A percentile compares a stretch with the other conserved stretches of the same genome.
Conservation (phyloP, 176 grass and related monocot species). For the Lolium rigidum region DNA sequence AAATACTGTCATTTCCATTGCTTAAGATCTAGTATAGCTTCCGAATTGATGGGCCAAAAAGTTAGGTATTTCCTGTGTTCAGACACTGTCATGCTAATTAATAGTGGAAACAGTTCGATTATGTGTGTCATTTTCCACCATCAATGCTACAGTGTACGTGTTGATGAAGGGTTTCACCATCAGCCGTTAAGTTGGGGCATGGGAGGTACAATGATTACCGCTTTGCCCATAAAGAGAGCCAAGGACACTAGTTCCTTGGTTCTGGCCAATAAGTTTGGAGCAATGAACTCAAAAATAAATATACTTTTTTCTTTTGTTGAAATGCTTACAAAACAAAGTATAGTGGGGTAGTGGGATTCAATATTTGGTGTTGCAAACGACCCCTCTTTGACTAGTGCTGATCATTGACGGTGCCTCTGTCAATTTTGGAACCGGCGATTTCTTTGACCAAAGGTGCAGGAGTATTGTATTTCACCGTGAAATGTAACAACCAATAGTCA, state of each 20-base stretch:
- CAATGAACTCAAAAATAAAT: too few species aligned
- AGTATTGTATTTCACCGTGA: too few species aligned
- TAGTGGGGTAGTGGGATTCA: too few species aligned
- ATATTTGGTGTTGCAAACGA: too few species aligned
- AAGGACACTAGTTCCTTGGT: too few species aligned
- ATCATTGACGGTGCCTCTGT: too few species aligned
- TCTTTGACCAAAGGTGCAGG: too few species aligned
- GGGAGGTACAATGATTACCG: background rate
- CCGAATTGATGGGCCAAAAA: conserved; percentile 13
- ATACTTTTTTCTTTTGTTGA: too few species aligned
- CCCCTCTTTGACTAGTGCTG: too few species aligned
- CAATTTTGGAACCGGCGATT: too few species aligned
- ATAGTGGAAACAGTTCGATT: background rate
- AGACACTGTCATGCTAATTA: conserved; percentile 2
- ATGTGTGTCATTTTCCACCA: background rate
- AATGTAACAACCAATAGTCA: too few species aligned
- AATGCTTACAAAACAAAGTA: too few species aligned
- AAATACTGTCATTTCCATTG: background rate
- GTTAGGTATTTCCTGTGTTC: background rate
- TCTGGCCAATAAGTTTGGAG: background rate
- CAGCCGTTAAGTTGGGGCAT: conserved; percentile 17
- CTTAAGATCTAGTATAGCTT: conserved; percentile 1
- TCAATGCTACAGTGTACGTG: background rate
- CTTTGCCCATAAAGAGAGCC: background rate
- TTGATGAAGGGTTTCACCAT: conserved; percentile 18